Percentiles rank a stretch among this genome's conserved stretches.
phyloP scores from a whole-genome alignment of 345 rosid genomes.

The Raphanus sativus region DNA sequence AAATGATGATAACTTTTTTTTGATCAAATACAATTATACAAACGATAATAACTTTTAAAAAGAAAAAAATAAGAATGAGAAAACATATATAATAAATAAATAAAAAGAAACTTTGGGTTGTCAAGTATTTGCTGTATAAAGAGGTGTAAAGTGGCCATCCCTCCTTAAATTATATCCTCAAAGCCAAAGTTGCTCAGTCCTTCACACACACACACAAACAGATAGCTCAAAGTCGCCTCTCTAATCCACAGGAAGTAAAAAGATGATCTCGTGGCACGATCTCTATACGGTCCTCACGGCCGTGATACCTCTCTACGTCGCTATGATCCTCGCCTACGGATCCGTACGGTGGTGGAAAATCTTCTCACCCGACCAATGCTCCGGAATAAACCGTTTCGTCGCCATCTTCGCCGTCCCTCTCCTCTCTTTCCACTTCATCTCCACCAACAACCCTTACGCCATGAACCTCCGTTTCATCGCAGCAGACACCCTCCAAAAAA shows the following conservation, averaged over 20 bases:
- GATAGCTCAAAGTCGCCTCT: constrained; percentile 21
- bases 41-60: not conserved
- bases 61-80: not conserved
- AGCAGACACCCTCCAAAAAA: constrained; percentile 87
- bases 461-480: constrained; percentile 94
- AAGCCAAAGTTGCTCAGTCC: constrained; percentile 32
- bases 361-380: constrained; percentile 92
- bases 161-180: constrained; percentile 37
- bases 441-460: constrained; percentile 73
- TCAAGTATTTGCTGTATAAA: constrained; percentile 42
- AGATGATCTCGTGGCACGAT: constrained; percentile 73
- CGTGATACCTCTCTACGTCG: constrained; percentile 89
- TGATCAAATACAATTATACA: too few relatives aligned
- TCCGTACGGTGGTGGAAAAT: constrained; percentile 99
- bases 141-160: constrained; percentile 39
- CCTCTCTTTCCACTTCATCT: constrained; percentile 93
- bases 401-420: constrained; percentile 96
- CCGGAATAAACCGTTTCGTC: constrained; percentile 94
- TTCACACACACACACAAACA: constrained; percentile 22
- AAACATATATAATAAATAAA: not conserved
- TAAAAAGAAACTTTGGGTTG: constrained; percentile 20
- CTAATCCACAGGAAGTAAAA: constrained; percentile 19
- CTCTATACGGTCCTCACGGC: constrained; percentile 91
- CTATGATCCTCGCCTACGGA: constrained; percentile 95
- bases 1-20: not conserved